Percentiles rank a stretch among this genome's conserved stretches.
phyloP scores from a whole-genome alignment of 2,329 filamentous ascomycete species.

The Lecanicillium sp. region DNA sequence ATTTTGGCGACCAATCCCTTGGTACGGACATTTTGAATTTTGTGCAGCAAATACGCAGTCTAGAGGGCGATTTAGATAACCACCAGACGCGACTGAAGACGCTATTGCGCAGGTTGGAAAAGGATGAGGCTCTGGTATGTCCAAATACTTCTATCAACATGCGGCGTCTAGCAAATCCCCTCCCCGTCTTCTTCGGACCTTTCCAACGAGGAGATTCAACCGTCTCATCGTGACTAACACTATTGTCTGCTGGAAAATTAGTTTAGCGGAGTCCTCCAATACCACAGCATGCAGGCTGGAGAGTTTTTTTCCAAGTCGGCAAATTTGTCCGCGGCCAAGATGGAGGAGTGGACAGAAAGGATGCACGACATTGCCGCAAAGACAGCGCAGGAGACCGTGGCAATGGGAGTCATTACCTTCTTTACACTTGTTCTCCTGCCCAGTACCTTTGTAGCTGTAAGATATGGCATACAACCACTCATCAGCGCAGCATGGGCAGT shows the following conservation, averaged over 20 bases:
- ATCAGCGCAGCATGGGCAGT: neutral
- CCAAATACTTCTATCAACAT: too few species aligned
- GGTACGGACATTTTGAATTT: too few species aligned
- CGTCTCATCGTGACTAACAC: too few species aligned
- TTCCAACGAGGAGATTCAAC: too few species aligned
- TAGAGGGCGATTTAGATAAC: too few species aligned
- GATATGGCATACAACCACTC: constrained; percentile 6
- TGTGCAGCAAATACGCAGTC: too few species aligned
- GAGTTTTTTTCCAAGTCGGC: constrained; percentile 15
- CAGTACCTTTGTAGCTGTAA: constrained; percentile 21
- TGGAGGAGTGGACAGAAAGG: constrained; percentile 23
- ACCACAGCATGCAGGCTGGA: constrained; percentile 13
- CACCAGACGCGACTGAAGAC: too few species aligned
- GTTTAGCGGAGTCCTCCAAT: constrained; percentile 17
- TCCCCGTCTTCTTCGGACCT: too few species aligned
- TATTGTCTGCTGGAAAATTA: constrained; percentile 1
- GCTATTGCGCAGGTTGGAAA: too few species aligned
- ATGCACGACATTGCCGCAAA: constrained; percentile 44
- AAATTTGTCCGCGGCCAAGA: constrained; percentile 3
- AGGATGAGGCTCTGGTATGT: too few species aligned
- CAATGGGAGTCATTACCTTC: constrained; percentile 23
- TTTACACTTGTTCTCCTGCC: constrained; percentile 22
- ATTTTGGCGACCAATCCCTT: too few species aligned
- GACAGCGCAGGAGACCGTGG: constrained; percentile 31
- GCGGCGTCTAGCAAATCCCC: too few species aligned